A percentile compares a stretch with the other conserved stretches of the same genome.
Evolutionary conservation across 805 yeast genomes (phyloP).

Genomic region (Metschnikowia orientalis): DNA sequence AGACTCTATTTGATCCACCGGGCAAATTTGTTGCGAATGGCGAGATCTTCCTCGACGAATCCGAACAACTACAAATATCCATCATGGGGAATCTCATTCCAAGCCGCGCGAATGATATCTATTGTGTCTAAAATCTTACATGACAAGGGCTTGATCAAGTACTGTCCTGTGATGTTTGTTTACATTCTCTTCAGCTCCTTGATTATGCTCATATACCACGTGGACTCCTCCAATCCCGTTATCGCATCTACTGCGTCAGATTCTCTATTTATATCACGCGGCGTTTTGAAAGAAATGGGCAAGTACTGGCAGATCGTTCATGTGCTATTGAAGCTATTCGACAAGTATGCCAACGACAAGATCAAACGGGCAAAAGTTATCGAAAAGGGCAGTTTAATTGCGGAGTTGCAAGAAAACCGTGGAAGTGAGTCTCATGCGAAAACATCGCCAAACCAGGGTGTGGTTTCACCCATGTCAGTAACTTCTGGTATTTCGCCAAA

Average conservation of each 20-base stretch:
- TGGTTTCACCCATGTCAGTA: constrained; percentile 3
- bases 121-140: constrained; percentile 54
- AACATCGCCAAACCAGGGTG: constrained; percentile 1
- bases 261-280: constrained; percentile 34
- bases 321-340: constrained; percentile 34
- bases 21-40: constrained; percentile 56
- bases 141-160: constrained; percentile 45
- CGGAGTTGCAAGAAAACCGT: constrained; percentile 34
- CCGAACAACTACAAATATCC: constrained; percentile 51
- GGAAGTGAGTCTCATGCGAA: background rate
- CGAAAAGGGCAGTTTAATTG: constrained; percentile 35
- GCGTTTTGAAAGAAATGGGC: constrained; percentile 35
- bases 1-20: constrained; percentile 68
- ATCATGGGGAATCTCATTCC: constrained; percentile 78
- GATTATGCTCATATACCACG: constrained; percentile 68
- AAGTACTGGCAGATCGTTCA: constrained; percentile 38
- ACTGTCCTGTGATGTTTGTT: constrained; percentile 56
- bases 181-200: constrained; percentile 61
- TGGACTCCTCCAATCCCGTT: constrained; percentile 40
- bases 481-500: constrained; percentile 9
- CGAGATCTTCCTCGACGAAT: constrained; percentile 35
- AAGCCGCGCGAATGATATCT: constrained; percentile 73
- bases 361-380: constrained; percentile 38
- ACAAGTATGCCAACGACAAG: constrained; percentile 40
- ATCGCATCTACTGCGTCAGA: constrained; percentile 42